phyloP scores from a whole-genome alignment of 495 filamentous ascomycete species.

The Podospora tetraspora region DNA sequence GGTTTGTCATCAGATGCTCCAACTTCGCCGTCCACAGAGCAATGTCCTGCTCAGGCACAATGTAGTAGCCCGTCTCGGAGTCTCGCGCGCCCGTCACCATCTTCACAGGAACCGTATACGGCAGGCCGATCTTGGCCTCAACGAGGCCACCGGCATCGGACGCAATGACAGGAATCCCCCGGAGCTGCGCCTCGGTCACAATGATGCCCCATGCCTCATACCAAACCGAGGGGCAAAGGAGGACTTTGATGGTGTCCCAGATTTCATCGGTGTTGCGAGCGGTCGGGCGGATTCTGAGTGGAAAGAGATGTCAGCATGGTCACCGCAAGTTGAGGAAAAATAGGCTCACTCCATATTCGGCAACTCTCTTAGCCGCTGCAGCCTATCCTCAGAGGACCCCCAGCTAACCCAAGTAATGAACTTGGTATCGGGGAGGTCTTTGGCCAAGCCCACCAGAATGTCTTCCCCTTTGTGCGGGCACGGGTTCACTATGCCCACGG shows the following conservation, averaged over 20 bases:
- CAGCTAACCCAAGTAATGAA: conserved; percentile 33
- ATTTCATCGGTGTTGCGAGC: conserved; percentile 28
- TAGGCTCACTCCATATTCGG: conserved; percentile 25
- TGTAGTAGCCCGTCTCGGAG: conserved; percentile 20
- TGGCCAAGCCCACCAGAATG: conserved; percentile 26
- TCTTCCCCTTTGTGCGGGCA: conserved; percentile 28
- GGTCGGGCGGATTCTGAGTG: conserved; percentile 19
- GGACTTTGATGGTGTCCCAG: conserved; percentile 30
- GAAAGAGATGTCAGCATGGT: background rate
- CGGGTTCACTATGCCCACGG: conserved; percentile 32
- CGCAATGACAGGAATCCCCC: conserved; percentile 31
- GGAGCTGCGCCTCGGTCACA: conserved; percentile 31
- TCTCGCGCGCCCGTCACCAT: conserved; percentile 22
- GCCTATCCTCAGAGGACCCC: conserved; percentile 19
- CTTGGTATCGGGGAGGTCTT: conserved; percentile 23
- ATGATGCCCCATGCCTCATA: conserved; percentile 31
- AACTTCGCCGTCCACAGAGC: conserved; percentile 20
- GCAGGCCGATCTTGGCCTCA: conserved; percentile 29
- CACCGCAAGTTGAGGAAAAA: background rate
- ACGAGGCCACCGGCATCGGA: conserved; percentile 29
- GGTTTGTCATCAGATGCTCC: conserved; percentile 18
- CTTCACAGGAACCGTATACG: conserved; percentile 27
- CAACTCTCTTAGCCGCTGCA: conserved; percentile 12
- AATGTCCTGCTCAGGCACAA: conserved; percentile 27
- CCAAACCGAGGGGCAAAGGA: conserved; percentile 30